phyloP scores from a whole-genome alignment of 306 rosid genomes.

The Abrus precatorius region DNA sequence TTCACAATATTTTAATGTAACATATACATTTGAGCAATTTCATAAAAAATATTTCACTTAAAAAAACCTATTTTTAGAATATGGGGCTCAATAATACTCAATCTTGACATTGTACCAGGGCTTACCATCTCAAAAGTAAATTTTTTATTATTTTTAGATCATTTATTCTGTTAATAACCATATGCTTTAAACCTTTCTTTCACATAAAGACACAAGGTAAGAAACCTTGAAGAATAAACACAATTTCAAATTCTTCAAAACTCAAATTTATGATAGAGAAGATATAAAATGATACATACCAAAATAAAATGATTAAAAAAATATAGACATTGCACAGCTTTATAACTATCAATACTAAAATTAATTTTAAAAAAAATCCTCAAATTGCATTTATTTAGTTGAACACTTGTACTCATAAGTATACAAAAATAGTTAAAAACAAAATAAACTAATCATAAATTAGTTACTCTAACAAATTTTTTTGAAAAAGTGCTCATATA shows the following conservation, averaged over 20 bases:
- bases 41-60: too few species aligned
- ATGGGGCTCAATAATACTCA: too few species aligned
- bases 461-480: not conserved
- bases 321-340: not conserved
- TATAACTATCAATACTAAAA: not conserved
- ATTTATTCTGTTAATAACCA: not conserved
- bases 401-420: not conserved
- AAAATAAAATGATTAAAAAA: not conserved
- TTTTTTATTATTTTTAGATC: too few species aligned
- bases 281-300: not conserved
- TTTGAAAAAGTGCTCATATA: conserved; percentile 39
- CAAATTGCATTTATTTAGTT: not conserved
- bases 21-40: too few species aligned
- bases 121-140: too few species aligned
- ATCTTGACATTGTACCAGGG: too few species aligned
- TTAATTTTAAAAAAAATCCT: not conserved
- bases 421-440: not conserved
- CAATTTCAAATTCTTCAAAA: not conserved
- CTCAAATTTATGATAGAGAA: not conserved
- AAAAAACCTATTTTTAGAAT: too few species aligned
- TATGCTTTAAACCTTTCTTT: not conserved
- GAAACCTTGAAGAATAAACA: not conserved
- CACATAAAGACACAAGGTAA: not conserved
- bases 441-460: not conserved
- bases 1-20: too few species aligned